A percentile compares a stretch with the other conserved stretches of the same genome.
phyloP scores from a whole-genome alignment of 352 stramenopile genomes.

The Aphanomyces cochlioides region DNA sequence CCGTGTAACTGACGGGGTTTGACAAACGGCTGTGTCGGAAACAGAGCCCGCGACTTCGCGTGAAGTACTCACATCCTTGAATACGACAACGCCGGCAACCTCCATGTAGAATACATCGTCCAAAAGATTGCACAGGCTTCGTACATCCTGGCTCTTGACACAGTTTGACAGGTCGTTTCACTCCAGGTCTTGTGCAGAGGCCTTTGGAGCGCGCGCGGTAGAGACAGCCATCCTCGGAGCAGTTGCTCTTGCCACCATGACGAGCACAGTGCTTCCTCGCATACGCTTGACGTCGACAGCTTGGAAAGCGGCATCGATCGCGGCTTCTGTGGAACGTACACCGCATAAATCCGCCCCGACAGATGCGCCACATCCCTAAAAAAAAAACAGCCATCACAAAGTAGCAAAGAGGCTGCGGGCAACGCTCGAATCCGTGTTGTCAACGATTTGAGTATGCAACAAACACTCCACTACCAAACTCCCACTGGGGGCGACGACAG shows the following conservation, averaged over 20 bases:
- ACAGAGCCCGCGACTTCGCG: neutral
- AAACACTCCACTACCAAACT: too few relatives aligned
- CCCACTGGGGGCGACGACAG: too few relatives aligned
- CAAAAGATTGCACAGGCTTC: neutral
- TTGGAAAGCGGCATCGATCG: neutral
- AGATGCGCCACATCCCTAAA: too few relatives aligned
- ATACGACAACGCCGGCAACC: neutral
- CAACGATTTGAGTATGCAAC: too few relatives aligned
- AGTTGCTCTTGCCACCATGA: constrained; percentile 22
- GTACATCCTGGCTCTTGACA: neutral
- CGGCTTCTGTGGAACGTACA: constrained; percentile 17
- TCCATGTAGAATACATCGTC: constrained; percentile 1
- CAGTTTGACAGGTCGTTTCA: neutral
- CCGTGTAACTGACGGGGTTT: too few relatives aligned
- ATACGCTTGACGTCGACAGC: constrained; percentile 17
- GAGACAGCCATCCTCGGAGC: neutral
- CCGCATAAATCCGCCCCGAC: constrained; percentile 3
- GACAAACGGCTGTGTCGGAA: neutral
- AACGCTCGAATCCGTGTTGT: too few relatives aligned
- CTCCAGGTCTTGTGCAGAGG: constrained; percentile 3
- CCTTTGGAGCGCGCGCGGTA: neutral
- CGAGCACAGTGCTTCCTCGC: constrained; percentile 7
- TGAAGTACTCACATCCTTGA: neutral
- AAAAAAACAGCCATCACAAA: too few relatives aligned
- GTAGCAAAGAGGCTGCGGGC: too few relatives aligned